Percentiles rank a stretch among this genome's conserved stretches.
Evolutionary conservation across 805 yeast species (phyloP).

Genomic region (Nakazawaea populi): DNA sequence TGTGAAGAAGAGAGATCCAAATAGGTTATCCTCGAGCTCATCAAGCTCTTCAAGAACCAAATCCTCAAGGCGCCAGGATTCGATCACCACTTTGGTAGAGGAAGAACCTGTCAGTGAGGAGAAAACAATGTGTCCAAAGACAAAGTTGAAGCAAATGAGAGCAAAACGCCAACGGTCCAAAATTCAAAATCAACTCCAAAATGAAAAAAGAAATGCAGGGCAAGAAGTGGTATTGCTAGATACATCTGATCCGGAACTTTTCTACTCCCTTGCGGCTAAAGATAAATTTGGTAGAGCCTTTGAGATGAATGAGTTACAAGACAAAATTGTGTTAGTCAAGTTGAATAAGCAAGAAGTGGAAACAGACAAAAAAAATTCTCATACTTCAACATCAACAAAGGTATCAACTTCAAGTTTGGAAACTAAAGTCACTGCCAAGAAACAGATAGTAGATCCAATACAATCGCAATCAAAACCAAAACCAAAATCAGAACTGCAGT

Average conservation of each 20-base stretch:
- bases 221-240: conserved; percentile 2
- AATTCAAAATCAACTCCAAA: not conserved
- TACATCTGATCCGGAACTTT: conserved; percentile 6
- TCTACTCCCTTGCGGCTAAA: not conserved
- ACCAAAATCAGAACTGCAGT: not conserved
- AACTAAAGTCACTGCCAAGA: not conserved
- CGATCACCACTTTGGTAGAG: not conserved
- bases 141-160: not conserved
- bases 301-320: conserved; percentile 3
- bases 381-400: no score
- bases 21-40: not conserved
- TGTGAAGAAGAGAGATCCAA: not conserved
- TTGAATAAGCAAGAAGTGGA: not conserved
- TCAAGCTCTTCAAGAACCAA: not conserved
- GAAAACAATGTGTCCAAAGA: not conserved
- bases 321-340: conserved; percentile 4
- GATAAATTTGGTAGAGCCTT: conserved; percentile 6
- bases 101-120: not conserved
- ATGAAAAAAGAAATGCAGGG: not conserved
- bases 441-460: not conserved
- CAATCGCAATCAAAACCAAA: not conserved
- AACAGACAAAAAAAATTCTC: no score
- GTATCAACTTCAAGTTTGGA: not conserved
- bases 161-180: not conserved
- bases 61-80: not conserved